Evolutionary conservation across 2,329 filamentous ascomycete genomes (phyloP).

Genomic region (Decorospora gaudefroyi): DNA sequence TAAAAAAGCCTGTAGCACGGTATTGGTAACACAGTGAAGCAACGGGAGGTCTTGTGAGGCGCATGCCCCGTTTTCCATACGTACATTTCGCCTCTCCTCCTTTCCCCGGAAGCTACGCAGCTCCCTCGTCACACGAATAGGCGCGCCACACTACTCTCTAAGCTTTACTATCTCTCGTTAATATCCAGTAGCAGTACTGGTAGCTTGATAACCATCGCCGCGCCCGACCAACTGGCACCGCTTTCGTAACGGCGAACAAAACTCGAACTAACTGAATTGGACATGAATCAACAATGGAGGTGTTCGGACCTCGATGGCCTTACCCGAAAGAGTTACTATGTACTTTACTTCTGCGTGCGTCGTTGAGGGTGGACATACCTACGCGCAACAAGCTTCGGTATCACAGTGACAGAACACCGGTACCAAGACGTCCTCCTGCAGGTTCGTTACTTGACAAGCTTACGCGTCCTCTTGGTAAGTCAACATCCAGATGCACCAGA

Average conservation of each 20-base stretch:
- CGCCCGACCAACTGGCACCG: conserved; percentile 11
- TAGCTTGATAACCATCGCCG: conserved; percentile 12
- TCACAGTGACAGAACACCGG: conserved; percentile 16
- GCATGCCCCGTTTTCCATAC: conserved; percentile 20
- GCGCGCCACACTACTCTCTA: conserved; percentile 19
- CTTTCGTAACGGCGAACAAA: not conserved
- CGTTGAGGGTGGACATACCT: conserved; percentile 6
- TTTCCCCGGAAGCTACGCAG: conserved; percentile 26
- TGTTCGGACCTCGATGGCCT: conserved; percentile 7
- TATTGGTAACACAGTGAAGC: not conserved
- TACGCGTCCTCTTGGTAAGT: conserved; percentile 31
- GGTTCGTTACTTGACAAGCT: conserved; percentile 30
- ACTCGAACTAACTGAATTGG: conserved; percentile 7
- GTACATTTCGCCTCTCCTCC: conserved; percentile 29
- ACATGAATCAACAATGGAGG: not conserved
- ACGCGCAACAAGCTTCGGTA: conserved; percentile 17
- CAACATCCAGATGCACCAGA: conserved; percentile 3
- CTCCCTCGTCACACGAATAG: conserved; percentile 24
- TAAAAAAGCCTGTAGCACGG: not conserved
- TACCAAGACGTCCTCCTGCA: conserved; percentile 30
- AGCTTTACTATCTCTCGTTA: conserved; percentile 18
- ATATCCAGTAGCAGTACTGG: conserved; percentile 15
- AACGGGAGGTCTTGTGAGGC: conserved; percentile 4
- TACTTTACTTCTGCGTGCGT: conserved; percentile 3
- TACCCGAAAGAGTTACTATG: conserved; percentile 5